Evolutionary conservation across 306 rosid species (phyloP), one percentile per base, ranked within the genome.

Genomic region (Herpetospermum pedunculosum): DNA sequence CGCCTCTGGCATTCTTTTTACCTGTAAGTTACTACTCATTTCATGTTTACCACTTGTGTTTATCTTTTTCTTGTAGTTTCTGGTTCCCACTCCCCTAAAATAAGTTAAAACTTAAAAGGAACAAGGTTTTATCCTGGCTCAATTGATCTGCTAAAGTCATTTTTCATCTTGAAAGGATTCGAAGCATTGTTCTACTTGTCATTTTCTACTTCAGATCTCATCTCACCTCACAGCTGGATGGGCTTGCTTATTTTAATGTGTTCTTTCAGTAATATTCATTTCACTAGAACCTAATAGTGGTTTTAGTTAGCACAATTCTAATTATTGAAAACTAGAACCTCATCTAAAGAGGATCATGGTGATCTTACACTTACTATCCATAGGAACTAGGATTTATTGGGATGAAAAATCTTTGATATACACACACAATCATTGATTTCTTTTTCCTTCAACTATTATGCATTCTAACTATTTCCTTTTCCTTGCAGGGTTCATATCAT

Each of bases 1-100:
- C 78, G 25, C 83, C 91, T 44, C 94, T 97, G 76, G 89, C 85
- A 80, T 89, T 67, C 77, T 86, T 97, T 72, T 92, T 96, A 58
- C 97, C 93, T n/a, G 96, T 93, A 85, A 85, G 96, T 92, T 77
- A 8, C 75, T 35, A 47, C 55, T 71, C 10, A 9, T 48, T 9
- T n/a, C 46, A 13, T 29, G 41, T 30, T 47, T 71, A 49, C 59
- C 62, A 18, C 44, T 47, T 47, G 11, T 47, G 38, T 49, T 48
- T 48, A 21, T 60, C 29, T 38, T 63, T 37, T 35, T 12, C 70
- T 35, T 63, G 28, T 64, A 64, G 48, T 47, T 16, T 29, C 44
- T 43, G 37, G 28, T 44, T 70, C n/a, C 29, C 5, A 4, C 0
- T 9, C 8, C 59, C 28, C 7, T 8, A 21, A 47, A 29, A 29